Conservation (phyloP, 73 alveolate genomes). For the Blepharisma stoltei region DNA sequence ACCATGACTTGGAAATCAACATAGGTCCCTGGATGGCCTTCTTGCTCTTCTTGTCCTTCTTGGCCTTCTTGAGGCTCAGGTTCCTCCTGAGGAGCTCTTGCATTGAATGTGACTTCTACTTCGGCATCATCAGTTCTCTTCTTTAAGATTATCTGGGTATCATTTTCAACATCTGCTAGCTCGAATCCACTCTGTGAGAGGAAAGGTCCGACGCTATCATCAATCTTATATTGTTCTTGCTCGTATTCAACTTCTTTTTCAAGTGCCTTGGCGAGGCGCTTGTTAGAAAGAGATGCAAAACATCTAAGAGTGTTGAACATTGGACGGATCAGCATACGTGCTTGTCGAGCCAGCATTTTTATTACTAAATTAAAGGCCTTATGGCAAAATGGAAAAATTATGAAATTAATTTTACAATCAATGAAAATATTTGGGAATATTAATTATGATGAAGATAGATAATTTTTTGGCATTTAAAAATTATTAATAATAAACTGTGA, state of each 20-base stretch:
- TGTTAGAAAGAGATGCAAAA: background rate
- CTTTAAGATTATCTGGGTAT: conserved; percentile 34
- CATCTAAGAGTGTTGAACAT: background rate
- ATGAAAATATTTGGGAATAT: too few relatives aligned
- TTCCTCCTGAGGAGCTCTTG: conserved; percentile 38
- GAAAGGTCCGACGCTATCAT: conserved; percentile 52
- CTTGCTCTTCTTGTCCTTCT: conserved; percentile 32
- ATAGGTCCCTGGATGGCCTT: conserved; percentile 44
- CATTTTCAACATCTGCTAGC: conserved; percentile 42
- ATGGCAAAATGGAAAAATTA: background rate
- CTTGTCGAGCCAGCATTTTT: background rate
- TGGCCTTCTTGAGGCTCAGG: conserved; percentile 57
- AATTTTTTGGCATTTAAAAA: too few relatives aligned
- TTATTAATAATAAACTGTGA: too few relatives aligned
- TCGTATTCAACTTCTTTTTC: conserved; percentile 65
- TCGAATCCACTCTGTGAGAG: conserved; percentile 58
- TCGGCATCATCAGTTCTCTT: conserved; percentile 47
- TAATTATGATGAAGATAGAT: too few relatives aligned
- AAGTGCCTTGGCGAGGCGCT: conserved; percentile 43
- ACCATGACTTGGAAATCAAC: conserved; percentile 55
- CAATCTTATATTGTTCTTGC: conserved; percentile 54
- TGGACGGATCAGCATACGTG: background rate
- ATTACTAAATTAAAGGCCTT: background rate
- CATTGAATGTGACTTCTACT: conserved; percentile 52
- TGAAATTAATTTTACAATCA: too few relatives aligned